phyloP scores from a whole-genome alignment of 2,329 filamentous ascomycete genomes.

The Alternaria viburni region DNA sequence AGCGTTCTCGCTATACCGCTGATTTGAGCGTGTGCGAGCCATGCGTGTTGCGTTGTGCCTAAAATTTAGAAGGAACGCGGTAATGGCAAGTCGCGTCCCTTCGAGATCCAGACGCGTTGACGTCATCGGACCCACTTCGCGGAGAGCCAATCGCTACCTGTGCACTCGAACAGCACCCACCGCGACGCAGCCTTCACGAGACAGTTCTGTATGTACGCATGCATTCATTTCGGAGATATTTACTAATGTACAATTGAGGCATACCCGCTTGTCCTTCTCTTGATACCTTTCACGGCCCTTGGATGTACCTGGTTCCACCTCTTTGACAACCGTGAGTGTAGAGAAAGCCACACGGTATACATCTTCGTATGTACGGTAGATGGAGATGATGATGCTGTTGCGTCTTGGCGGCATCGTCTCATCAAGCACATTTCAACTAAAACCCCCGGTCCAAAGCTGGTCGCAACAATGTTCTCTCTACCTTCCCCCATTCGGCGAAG shows the following conservation, averaged over 20 bases:
- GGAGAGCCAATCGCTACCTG: neutral
- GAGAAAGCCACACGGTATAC: neutral
- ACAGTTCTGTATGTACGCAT: neutral
- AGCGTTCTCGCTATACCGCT: neutral
- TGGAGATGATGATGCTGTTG: neutral
- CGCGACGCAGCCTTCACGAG: neutral
- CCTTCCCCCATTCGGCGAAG: slow-evolving; percentile 54
- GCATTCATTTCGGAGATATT: neutral
- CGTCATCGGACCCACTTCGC: slow-evolving; percentile 5
- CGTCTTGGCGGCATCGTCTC: slow-evolving; percentile 49
- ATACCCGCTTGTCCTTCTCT: neutral
- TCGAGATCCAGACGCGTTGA: slow-evolving; percentile 4
- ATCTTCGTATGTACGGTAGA: neutral
- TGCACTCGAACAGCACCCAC: neutral
- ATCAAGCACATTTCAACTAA: slow-evolving; percentile 72
- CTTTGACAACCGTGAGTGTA: neutral
- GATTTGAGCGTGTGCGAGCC: slow-evolving; percentile 23
- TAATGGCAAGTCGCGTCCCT: neutral
- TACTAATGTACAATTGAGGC: neutral
- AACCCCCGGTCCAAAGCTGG: slow-evolving; percentile 74
- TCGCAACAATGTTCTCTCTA: slow-evolving; percentile 68
- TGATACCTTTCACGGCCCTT: neutral
- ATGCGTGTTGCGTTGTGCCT: slow-evolving; percentile 5
- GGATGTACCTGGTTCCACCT: neutral
- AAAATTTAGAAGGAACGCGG: neutral